Percentiles rank a stretch among this genome's conserved stretches.
Conservation (phyloP, 192 early-diverging fungal species). For the Backusella macrospora region DNA sequence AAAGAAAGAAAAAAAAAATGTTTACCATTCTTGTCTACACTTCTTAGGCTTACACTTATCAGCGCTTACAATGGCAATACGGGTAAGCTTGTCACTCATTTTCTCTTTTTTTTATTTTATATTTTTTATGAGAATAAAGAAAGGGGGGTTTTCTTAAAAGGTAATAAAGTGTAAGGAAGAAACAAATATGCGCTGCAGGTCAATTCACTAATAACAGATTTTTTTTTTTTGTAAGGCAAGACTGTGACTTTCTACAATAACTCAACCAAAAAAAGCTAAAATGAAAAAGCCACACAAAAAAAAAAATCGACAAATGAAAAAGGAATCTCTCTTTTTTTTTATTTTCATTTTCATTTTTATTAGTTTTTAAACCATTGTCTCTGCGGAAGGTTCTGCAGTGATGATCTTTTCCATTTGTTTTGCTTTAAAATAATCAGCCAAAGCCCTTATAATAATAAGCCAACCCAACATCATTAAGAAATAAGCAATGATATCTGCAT, state of each 20-base stretch:
- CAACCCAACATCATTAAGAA: constrained; percentile 75
- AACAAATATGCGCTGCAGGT: constrained; percentile 5
- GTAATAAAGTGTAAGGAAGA: constrained; percentile 14
- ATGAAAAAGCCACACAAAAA: constrained; percentile 12
- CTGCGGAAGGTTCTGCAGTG: constrained; percentile 28
- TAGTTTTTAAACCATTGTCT: constrained; percentile 31
- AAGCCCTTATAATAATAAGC: constrained; percentile 70
- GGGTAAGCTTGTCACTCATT: constrained; percentile 88
- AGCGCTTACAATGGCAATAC: constrained; percentile 90
- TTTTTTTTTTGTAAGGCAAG: constrained; percentile 18
- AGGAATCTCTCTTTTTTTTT: background rate
- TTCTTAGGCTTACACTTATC: constrained; percentile 99
- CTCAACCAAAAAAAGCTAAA: background rate
- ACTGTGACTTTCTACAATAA: constrained; percentile 12
- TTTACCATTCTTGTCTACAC: constrained; percentile 91
- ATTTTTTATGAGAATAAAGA: background rate
- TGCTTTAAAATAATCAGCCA: constrained; percentile 73
- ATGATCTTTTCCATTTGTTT: constrained; percentile 75
- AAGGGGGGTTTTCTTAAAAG: constrained; percentile 22
- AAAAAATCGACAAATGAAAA: background rate
- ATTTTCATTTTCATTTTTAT: too few relatives aligned
- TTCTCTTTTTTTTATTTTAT: background rate
- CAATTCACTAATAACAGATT: constrained; percentile 11
- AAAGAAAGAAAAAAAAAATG: too few relatives aligned
- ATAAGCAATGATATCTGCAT: constrained; percentile 62